These are phyloP conservation scores for Cordia subcordata DNA, from an alignment of 257 asterid genomes.

Conservation along the genomic window DNA sequence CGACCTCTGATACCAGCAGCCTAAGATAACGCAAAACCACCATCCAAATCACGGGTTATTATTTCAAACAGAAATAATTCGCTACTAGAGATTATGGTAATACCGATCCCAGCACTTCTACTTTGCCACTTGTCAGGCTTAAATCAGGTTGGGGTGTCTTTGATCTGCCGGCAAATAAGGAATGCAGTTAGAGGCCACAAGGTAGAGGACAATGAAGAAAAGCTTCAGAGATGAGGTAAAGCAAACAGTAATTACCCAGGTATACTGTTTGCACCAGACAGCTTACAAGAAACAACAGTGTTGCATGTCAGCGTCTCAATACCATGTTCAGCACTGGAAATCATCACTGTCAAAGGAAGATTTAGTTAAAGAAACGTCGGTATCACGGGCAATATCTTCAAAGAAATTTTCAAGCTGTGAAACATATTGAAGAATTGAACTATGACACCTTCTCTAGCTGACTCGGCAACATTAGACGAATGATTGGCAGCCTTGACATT, in stretches of 20 bases:
- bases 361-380: conserved; percentile 10
- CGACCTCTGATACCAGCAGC: conserved; percentile 20
- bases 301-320: background rate
- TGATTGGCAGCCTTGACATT: conserved; percentile 17
- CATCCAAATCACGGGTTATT: conserved; percentile 1
- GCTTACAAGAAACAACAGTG: conserved; percentile 9
- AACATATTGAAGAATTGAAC: conserved; percentile 21
- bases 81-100: conserved; percentile 3
- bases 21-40: conserved; percentile 11
- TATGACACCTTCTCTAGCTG: conserved; percentile 26
- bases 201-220: background rate
- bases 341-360: conserved; percentile 8
- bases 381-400: conserved; percentile 15
- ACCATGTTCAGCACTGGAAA: conserved; percentile 7
- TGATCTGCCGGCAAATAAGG: conserved; percentile 12
- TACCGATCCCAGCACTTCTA: conserved; percentile 16
- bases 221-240: background rate
- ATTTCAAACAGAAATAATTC: background rate
- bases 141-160: conserved; percentile 5
- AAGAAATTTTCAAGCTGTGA: conserved; percentile 17
- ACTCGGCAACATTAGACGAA: conserved; percentile 17
- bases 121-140: conserved; percentile 10
- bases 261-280: conserved; percentile 8
- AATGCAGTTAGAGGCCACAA: background rate
- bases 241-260: conserved; percentile 11